These are phyloP conservation scores for Obba rivulosa DNA, from an alignment of 768 basidiomycete species.

Conservation along the genomic window DNA sequence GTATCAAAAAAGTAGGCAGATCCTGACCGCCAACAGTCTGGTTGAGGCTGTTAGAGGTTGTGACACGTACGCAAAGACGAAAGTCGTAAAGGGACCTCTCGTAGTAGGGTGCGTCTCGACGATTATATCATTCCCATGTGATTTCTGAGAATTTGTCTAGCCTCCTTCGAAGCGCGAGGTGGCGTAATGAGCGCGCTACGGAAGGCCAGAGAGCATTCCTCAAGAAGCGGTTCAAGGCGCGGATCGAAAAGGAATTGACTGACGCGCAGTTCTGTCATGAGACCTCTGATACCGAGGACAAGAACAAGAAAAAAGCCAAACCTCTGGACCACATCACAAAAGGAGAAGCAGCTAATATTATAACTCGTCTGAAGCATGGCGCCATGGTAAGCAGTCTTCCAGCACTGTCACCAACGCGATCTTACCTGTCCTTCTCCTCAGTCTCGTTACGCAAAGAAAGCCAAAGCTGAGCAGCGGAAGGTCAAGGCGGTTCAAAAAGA, in stretches of 20 bases:
- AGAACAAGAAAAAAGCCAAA: conserved; percentile 20
- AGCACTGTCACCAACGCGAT: neutral
- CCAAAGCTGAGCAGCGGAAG: conserved; percentile 35
- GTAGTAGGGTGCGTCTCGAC: conserved; percentile 42
- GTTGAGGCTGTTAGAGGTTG: conserved; percentile 59
- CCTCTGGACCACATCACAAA: conserved; percentile 52
- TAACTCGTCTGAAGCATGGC: conserved; percentile 73
- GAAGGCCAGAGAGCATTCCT: conserved; percentile 55
- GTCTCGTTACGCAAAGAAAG: conserved; percentile 53
- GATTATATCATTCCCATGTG: neutral
- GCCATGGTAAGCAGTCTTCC: conserved; percentile 44
- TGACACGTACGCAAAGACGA: conserved; percentile 59
- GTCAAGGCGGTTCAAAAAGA: conserved; percentile 41
- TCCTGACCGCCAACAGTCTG: conserved; percentile 52
- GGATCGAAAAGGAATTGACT: neutral
- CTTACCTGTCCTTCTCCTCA: conserved; percentile 20
- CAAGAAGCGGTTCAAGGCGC: conserved; percentile 41
- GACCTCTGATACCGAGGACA: conserved; percentile 14
- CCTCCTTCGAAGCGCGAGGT: conserved; percentile 56
- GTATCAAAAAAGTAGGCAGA: conserved; percentile 36
- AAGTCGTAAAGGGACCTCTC: conserved; percentile 47
- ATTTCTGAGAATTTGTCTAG: conserved; percentile 19
- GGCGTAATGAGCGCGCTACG: conserved; percentile 61
- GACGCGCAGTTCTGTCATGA: conserved; percentile 11
- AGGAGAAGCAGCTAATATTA: conserved; percentile 75